Base-by-base conservation (phyloP, 805 yeast genomes). In the Wickerhamomyces strasburgensis region DNA sequence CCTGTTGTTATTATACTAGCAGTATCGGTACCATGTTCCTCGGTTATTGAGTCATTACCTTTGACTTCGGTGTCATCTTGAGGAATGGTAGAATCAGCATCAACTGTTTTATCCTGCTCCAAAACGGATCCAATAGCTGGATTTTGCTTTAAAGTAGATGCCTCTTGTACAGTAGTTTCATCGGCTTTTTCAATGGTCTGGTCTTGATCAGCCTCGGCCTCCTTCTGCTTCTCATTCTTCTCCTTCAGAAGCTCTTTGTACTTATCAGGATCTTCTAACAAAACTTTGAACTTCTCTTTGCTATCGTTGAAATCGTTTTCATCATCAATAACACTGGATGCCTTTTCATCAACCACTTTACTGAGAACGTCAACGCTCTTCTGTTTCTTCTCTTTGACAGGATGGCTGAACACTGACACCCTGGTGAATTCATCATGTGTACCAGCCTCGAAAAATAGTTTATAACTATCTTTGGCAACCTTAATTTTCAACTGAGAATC, bases 351-450 rank as follows among this genome's bases (percentile, higher is more conserved):
- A 17, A 47, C 13, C 14, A 34, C n/a, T 10, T 38, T 33, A 10
- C 38, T 32, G 10, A 54, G 44, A 13, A 48, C 43, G 14, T 60
- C 57, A 14, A 66, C 61, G 36, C 61, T 64, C 31, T 67, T 72
- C 50, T 6, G 56, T 44, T 45, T 61, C 67, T 14, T 66, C n/a
- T 45, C 42, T 8, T 49, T 49, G 5, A 38, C 24, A 9, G 65
- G 60, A 36, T 58, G 67, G 37, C 56, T 64, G 42, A 67, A 78
- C 14, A 75, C 64, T 1, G 79, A 62, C 43, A 68, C 70, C 34
- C 94, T 70, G 3, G 86, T 72, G 51, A 84, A 87, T 45, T 80
- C 81, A 62, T 93, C 98, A 46, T 72, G 76, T 0, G 95, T 76
- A 5, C 72, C 79, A 5, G 82, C 72, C 54, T 86, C 95, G 56